phyloP scores from a whole-genome alignment of 345 rosid species.

The Clarkia xantiana region DNA sequence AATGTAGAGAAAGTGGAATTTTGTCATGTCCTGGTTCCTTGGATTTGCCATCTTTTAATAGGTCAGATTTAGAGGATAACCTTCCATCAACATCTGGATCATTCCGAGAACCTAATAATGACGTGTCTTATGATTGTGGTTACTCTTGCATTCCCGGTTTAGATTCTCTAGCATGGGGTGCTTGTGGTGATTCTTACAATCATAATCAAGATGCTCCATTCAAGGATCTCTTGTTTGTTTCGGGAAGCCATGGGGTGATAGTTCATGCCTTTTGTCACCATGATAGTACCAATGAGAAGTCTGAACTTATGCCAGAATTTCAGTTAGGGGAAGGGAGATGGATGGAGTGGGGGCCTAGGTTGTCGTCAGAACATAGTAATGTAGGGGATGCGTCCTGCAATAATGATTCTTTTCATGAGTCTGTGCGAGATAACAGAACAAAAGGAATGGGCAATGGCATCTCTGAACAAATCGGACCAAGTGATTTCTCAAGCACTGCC shows the following conservation, averaged over 20 bases:
- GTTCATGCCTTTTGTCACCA: constrained; percentile 70
- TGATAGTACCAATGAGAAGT: constrained; percentile 18
- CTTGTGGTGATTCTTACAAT: constrained; percentile 56
- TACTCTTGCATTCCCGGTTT: constrained; percentile 55
- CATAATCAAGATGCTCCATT: constrained; percentile 46
- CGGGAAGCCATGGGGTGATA: constrained; percentile 44
- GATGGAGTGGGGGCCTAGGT: constrained; percentile 83
- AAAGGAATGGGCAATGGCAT: constrained; percentile 10
- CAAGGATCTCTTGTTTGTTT: constrained; percentile 71
- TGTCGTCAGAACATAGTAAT: constrained; percentile 11
- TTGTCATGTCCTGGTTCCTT: constrained; percentile 23
- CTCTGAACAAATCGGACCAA: constrained; percentile 12
- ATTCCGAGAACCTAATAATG: constrained; percentile 27
- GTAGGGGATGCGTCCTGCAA: constrained; percentile 12
- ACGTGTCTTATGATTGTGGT: constrained; percentile 21
- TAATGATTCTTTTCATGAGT: constrained; percentile 19
- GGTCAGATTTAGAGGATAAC: constrained; percentile 32
- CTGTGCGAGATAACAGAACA: constrained; percentile 8
- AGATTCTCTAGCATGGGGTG: constrained; percentile 83
- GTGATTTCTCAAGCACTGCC: constrained; percentile 19
- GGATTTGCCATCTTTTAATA: constrained; percentile 15
- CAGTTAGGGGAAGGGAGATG: constrained; percentile 56
- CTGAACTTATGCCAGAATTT: constrained; percentile 18
- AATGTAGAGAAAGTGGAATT: constrained; percentile 15
- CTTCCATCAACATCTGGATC: constrained; percentile 36